Base-by-base conservation (phyloP, 2,329 filamentous ascomycete species). In the Fusarium beomiforme region DNA sequence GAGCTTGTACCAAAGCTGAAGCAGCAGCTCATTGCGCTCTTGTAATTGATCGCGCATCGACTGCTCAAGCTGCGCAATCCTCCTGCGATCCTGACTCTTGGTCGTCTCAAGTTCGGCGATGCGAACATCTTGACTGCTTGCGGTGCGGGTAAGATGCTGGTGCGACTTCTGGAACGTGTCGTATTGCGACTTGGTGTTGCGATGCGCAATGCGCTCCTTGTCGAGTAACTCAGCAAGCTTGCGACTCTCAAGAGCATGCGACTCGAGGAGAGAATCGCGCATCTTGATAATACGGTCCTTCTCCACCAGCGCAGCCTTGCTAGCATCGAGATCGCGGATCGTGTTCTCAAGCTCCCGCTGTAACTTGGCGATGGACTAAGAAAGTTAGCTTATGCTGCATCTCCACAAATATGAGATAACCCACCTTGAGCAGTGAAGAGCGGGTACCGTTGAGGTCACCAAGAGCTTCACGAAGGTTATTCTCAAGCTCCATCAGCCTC, bases 211-310 rank as follows among this genome's bases (percentile, higher is more conserved):
- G 17, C 94, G 90, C 82, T 99, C 96, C 76, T 97, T 97, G 54
- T 98, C 95, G 17, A 98, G 90, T 57, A 97, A 86, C 72, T 98
- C 95, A 2, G 91, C 90, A 14, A 98, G 85, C 75, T 94, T 94
- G 65, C 93, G 90, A 58, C 90, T 92, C 79, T 99, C 96, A 24
- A 98, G 87, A 5, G 92, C 93, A 76, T 96, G 93, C 29, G 91
- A 93, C 81, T 99, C 96, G 13, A 99, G 89, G 8, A 98, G 86
- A 5, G 90, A 87, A 78, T 98, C 96, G 17, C 95, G 93, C 79
- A 95, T 93, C 76, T 95, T 94, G 77, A 99, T 91, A 73, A 97
- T 87, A 58, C 92, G 91, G 70, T 98, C 95, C 80, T 97, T 98
- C 79, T 98, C 95, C n/a, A 91, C 89, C 33, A 97, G 83, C 16